Conservation (phyloP, 306 rosid genomes). For the Gillenia trifoliata region DNA sequence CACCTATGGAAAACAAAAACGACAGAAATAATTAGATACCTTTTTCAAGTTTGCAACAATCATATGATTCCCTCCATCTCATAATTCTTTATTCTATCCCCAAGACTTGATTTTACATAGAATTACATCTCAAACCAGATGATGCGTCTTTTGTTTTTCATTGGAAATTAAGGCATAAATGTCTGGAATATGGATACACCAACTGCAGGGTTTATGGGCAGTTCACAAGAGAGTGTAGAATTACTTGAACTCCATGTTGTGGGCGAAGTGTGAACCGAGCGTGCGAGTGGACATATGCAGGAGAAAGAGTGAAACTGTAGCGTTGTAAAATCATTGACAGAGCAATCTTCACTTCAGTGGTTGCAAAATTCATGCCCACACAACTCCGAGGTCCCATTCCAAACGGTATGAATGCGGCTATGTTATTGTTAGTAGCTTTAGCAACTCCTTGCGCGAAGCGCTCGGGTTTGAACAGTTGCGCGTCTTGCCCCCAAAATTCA, state of each 20-base stretch:
- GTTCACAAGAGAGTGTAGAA: constrained; percentile 2
- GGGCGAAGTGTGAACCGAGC: background rate
- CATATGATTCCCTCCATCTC: too few species aligned
- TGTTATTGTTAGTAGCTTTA: constrained; percentile 10
- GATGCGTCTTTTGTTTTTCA: too few species aligned
- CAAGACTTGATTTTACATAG: too few species aligned
- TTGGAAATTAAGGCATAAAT: background rate
- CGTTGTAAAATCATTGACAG: constrained; percentile 26
- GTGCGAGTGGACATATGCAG: constrained; percentile 20
- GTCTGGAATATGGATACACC: background rate
- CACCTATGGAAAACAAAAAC: too few species aligned
- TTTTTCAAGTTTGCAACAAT: too few species aligned
- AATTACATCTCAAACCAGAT: too few species aligned
- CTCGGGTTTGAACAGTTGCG: constrained; percentile 11
- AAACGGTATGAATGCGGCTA: constrained; percentile 16
- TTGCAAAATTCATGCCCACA: constrained; percentile 19
- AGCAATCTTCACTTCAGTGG: constrained; percentile 21
- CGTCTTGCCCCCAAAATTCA: constrained; percentile 22
- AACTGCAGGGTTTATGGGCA: background rate
- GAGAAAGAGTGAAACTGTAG: constrained; percentile 16
- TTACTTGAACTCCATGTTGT: constrained; percentile 25
- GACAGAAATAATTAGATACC: too few species aligned
- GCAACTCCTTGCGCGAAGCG: constrained; percentile 21
- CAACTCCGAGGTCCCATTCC: constrained; percentile 17
- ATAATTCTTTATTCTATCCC: too few species aligned